Evolutionary conservation across 2,329 filamentous ascomycete species (phyloP).

Genomic region (Penicillium paneum): DNA sequence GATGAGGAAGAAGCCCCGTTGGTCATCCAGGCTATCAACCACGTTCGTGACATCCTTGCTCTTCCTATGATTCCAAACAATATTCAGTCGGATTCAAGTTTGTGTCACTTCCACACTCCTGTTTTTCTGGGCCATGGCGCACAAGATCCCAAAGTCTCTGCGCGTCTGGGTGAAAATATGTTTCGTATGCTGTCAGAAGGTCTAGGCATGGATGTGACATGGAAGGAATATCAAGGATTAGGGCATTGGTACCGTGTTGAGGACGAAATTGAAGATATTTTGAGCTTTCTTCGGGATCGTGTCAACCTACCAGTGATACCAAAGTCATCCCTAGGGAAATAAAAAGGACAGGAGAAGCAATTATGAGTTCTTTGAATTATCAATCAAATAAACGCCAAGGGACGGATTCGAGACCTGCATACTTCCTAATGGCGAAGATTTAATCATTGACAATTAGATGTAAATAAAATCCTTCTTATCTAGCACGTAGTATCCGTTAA

Average conservation of each 20-base stretch:
- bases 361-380: too few species aligned
- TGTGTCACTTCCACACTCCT: slow-evolving; percentile 10
- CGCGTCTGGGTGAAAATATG: slow-evolving; percentile 15
- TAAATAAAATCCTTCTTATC: too few species aligned
- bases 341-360: too few species aligned
- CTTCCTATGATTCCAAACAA: slow-evolving; percentile 10
- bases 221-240: slow-evolving; percentile 11
- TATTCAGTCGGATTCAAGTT: background rate
- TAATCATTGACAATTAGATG: too few species aligned
- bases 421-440: too few species aligned
- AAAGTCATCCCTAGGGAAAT: too few species aligned
- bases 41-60: slow-evolving; percentile 35
- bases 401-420: too few species aligned
- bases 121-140: slow-evolving; percentile 19
- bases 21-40: slow-evolving; percentile 26
- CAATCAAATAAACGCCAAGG: too few species aligned
- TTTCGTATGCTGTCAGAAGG: slow-evolving; percentile 10
- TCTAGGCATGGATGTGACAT: slow-evolving; percentile 19
- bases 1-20: slow-evolving; percentile 13
- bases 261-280: slow-evolving; percentile 14
- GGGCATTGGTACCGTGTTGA: slow-evolving; percentile 14
- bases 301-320: background rate
- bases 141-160: slow-evolving; percentile 16
- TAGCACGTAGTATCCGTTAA: too few species aligned
- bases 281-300: slow-evolving; percentile 6